These are phyloP conservation scores for Rhododendron molle DNA, from an alignment of 148 eudicot species.

Conservation along the genomic window DNA sequence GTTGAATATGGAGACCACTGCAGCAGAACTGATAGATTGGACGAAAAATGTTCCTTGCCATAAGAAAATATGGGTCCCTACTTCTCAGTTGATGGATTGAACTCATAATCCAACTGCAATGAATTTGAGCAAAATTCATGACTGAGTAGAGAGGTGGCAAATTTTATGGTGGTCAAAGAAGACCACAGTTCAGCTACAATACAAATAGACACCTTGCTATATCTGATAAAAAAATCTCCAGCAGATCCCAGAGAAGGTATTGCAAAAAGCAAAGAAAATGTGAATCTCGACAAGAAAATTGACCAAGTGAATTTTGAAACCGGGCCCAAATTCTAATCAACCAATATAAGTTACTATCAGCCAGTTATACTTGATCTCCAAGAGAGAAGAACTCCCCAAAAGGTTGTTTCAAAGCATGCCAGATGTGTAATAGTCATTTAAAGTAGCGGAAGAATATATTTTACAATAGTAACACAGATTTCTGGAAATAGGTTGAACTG, in stretches of 20 bases:
- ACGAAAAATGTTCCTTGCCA: constrained; percentile 33
- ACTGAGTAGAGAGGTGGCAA: neutral
- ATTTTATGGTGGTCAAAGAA: neutral
- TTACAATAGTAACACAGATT: neutral
- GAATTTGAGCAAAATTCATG: neutral
- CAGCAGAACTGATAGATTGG: constrained; percentile 42
- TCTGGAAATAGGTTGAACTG: neutral
- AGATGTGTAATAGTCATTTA: neutral
- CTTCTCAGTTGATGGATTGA: constrained; percentile 29
- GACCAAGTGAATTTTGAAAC: neutral
- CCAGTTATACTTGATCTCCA: neutral
- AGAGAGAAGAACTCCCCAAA: neutral
- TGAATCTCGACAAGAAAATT: neutral
- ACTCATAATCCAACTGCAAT: constrained; percentile 58
- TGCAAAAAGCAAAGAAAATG: neutral
- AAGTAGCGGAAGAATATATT: neutral
- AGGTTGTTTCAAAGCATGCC: constrained; percentile 2
- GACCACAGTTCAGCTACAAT: neutral
- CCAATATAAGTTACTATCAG: neutral
- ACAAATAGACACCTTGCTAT: neutral
- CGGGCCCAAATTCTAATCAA: neutral
- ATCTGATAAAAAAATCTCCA: neutral
- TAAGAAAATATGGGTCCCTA: constrained; percentile 36
- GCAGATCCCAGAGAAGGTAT: neutral
- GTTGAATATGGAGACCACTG: constrained; percentile 66